phyloP scores from a whole-genome alignment of 805 yeast genomes.

The Spathaspora arborariae region DNA sequence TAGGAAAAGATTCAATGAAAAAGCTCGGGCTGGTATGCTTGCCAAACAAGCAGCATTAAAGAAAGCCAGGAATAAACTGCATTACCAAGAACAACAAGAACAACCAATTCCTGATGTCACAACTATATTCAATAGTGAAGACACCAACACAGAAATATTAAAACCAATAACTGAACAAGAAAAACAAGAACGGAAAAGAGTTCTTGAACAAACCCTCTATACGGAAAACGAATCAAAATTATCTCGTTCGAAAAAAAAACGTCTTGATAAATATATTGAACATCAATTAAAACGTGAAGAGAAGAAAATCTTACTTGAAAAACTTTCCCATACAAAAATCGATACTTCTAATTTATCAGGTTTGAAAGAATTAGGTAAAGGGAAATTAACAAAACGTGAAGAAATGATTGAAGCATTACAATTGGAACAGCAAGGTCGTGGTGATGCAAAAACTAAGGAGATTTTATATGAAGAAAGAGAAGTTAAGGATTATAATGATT shows the following conservation, averaged over 20 bases:
- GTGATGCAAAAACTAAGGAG: slow-evolving; percentile 55
- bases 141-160: slow-evolving; percentile 59
- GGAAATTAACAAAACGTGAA: slow-evolving; percentile 63
- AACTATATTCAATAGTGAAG: slow-evolving; percentile 20
- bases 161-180: slow-evolving; percentile 65
- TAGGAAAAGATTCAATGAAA: slow-evolving; percentile 76
- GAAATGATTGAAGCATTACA: slow-evolving; percentile 71
- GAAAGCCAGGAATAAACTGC: slow-evolving; percentile 66
- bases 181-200: slow-evolving; percentile 59
- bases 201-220: slow-evolving; percentile 54
- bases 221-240: slow-evolving; percentile 65
- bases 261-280: slow-evolving; percentile 88
- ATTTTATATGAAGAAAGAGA: slow-evolving; percentile 68
- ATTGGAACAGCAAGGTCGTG: slow-evolving; percentile 69
- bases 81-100: slow-evolving; percentile 43
- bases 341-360: slow-evolving; percentile 70
- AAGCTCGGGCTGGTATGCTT: slow-evolving; percentile 81
- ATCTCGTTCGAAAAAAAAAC: slow-evolving; percentile 65
- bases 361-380: slow-evolving; percentile 75
- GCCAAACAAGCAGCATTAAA: slow-evolving; percentile 72
- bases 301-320: slow-evolving; percentile 69
- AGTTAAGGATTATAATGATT: slow-evolving; percentile 49
- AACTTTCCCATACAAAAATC: slow-evolving; percentile 61
- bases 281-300: slow-evolving; percentile 89
- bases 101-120: slow-evolving; percentile 10